Evolutionary conservation across 805 yeast genomes (phyloP).

Genomic region (Suhomyces xylopsoci): DNA sequence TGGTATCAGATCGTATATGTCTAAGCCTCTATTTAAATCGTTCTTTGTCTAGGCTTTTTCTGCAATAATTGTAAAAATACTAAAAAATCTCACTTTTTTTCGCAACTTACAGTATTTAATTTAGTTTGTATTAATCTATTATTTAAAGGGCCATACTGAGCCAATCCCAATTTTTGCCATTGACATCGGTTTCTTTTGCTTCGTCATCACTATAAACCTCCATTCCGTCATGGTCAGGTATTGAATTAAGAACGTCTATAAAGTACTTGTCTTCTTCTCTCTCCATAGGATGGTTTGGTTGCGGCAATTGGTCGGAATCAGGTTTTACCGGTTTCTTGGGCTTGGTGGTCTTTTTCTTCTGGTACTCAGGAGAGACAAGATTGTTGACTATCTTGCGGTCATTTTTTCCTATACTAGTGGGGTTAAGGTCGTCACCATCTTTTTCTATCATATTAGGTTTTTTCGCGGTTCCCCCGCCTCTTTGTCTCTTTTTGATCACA

Average conservation of each 20-base stretch:
- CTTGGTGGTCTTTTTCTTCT: constrained; percentile 6
- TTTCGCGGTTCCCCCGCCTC: constrained; percentile 34
- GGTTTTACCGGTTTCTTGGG: constrained; percentile 4
- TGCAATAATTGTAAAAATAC: background rate
- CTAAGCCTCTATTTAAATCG: too few species aligned
- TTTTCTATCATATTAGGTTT: constrained; percentile 28
- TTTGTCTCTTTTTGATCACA: constrained; percentile 86
- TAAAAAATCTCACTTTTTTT: background rate
- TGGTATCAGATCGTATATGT: background rate
- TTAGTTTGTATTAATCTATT: background rate
- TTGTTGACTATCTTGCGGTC: constrained; percentile 8
- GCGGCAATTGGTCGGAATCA: background rate
- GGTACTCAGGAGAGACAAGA: constrained; percentile 4
- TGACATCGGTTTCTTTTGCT: constrained; percentile 5
- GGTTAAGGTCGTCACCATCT: constrained; percentile 51
- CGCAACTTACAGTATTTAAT: background rate
- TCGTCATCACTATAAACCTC: constrained; percentile 3
- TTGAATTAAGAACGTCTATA: constrained; percentile 13
- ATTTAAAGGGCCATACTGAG: constrained; percentile 39
- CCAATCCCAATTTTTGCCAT: constrained; percentile 44
- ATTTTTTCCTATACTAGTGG: constrained; percentile 35
- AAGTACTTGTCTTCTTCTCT: constrained; percentile 16
- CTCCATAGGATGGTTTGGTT: background rate
- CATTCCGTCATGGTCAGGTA: constrained; percentile 3
- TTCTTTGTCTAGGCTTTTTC: background rate